A percentile compares a stretch with the other conserved stretches of the same genome.
Conservation (phyloP, 2,329 filamentous ascomycete genomes). For the Xylaria hypoxylon region DNA sequence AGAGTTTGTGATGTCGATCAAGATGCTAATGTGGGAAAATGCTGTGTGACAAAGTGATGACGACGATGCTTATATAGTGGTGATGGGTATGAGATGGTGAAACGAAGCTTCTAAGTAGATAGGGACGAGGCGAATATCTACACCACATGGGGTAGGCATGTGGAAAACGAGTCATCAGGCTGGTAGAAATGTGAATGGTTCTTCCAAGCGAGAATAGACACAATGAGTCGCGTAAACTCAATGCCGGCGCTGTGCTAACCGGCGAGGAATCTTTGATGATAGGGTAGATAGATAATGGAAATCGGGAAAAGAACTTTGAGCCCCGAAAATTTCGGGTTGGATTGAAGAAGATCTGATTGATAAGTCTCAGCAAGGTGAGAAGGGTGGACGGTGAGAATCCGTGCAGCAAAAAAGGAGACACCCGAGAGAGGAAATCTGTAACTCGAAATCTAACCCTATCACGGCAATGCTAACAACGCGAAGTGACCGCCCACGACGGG, state of each 20-base stretch:
- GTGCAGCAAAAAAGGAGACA: neutral
- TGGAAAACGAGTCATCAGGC: neutral
- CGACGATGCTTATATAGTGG: slow-evolving; percentile 12
- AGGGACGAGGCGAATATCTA: neutral
- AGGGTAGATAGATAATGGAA: neutral
- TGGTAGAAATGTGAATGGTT: neutral
- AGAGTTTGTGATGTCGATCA: slow-evolving; percentile 1
- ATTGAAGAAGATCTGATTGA: neutral
- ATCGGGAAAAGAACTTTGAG: neutral
- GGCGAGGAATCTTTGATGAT: neutral
- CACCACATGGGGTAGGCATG: neutral
- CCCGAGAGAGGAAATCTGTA: neutral
- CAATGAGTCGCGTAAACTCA: neutral
- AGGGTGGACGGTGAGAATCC: neutral
- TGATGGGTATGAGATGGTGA: neutral
- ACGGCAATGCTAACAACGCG: slow-evolving; percentile 74
- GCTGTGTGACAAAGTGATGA: slow-evolving; percentile 4
- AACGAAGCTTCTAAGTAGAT: neutral
- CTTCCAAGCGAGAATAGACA: neutral
- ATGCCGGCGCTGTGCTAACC: neutral
- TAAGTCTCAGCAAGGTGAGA: neutral
- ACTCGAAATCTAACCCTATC: neutral
- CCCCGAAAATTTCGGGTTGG: neutral
- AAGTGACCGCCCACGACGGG: slow-evolving; percentile 86
- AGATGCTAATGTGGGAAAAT: slow-evolving; percentile 17